Conservation (phyloP, 2,329 filamentous ascomycete species). For the Hymenoscyphus infarciens region DNA sequence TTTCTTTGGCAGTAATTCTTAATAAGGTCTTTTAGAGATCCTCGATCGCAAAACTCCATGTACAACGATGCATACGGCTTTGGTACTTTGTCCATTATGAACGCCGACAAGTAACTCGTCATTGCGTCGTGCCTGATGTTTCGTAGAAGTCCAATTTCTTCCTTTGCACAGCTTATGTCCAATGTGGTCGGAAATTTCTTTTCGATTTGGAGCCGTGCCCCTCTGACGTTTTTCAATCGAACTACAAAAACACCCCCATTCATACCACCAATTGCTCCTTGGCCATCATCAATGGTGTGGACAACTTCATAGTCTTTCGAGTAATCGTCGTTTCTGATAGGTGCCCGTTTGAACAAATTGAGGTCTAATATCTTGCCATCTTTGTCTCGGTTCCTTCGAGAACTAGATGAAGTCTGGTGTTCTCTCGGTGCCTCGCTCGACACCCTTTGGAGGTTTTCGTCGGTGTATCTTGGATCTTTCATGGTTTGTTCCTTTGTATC, state of each 20-base stretch:
- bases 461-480: constrained; percentile 14
- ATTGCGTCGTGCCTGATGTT: constrained; percentile 13
- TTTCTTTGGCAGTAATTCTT: constrained; percentile 16
- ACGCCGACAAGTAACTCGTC: constrained; percentile 23
- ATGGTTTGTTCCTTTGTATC: constrained; percentile 6
- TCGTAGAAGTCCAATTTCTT: not conserved
- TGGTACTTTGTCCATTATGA: constrained; percentile 15
- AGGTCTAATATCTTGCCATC: constrained; percentile 7
- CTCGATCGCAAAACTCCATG: constrained; percentile 32
- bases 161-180: not conserved
- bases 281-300: constrained; percentile 26
- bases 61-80: constrained; percentile 23
- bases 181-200: constrained; percentile 19
- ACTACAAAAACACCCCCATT: constrained; percentile 23
- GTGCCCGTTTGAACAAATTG: constrained; percentile 1
- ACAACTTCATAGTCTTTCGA: constrained; percentile 25
- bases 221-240: constrained; percentile 15
- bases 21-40: constrained; percentile 27
- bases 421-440: not conserved
- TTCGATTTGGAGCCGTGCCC: not conserved
- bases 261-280: constrained; percentile 28
- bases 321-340: constrained; percentile 15
- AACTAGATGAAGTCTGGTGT: constrained; percentile 8
- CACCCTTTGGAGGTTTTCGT: not conserved
- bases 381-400: not conserved